Evolutionary conservation across 2,329 filamentous ascomycete genomes (phyloP), one percentile per base, ranked within the genome.

Genomic region (Dactylellina cionopaga): DNA sequence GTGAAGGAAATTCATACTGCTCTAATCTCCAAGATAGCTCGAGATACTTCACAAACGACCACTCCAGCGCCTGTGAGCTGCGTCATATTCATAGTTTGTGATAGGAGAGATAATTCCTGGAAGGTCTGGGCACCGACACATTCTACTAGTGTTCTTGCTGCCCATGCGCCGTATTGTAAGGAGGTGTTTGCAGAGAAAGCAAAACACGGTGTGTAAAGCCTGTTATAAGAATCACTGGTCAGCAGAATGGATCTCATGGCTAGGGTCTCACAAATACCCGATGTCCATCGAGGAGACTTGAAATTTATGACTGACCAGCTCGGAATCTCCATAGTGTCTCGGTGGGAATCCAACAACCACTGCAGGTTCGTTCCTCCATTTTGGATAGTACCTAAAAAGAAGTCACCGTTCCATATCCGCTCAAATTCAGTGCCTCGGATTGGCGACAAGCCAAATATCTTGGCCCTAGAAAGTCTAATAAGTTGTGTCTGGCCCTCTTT

Each of bases 361-460:
- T 24, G 13, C 19, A 55, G 51, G 11, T 41, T 55, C 13, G 7
- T 5, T 2, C 51, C 51, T 39, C 6, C 31, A 9, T 15, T 39
- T 17, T 39, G 6, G 10, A 55, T 39, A 1, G 35, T 41, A 13
- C 22, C 15, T 22, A 41, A 17, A 5, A 55, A 25, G 33, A 55
- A 55, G 2, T n/a, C 51, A 27, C 33, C 41, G 5, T 41, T 55
- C 51, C 51, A 55, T 25, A 55, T n/a, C 15, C 22, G 9, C n/a
- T 17, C 51, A 13, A 55, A 55, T 5, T 7, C 9, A 1, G 51
- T 33, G 2, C 33, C 51, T 15, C 11, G 10, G 3, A 41, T 17
- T 43, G 51, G 51, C 19, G 51, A 55, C 4, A 55, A 15, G 15
- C 51, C 51, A 7, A 24, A 41, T 55, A 55, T 37, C 22, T 29